Evolutionary conservation across 2,329 filamentous ascomycete genomes (phyloP).

Genomic region (Nemania serpens): DNA sequence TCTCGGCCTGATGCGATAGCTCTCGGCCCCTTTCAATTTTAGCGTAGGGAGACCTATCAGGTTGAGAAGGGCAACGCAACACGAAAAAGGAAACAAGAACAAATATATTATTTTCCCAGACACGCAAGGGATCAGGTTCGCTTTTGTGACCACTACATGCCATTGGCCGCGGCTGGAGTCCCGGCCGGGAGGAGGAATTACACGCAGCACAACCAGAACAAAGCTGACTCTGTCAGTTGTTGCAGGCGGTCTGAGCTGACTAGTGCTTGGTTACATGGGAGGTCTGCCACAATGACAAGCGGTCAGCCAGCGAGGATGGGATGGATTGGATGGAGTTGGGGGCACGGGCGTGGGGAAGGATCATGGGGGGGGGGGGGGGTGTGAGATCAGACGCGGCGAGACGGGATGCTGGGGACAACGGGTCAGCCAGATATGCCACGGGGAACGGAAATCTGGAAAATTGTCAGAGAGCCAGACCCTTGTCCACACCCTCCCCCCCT

Average conservation of each 20-base stretch:
- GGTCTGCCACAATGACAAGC: conserved; percentile 38
- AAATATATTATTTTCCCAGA: conserved; percentile 17
- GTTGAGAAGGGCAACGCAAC: background rate
- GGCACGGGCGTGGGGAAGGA: conserved; percentile 30
- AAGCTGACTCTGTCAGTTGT: conserved; percentile 37
- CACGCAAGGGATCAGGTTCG: conserved; percentile 13
- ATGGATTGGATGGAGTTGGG: conserved; percentile 25
- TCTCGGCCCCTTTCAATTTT: background rate
- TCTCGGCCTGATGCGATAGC: background rate
- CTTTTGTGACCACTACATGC: conserved; percentile 21
- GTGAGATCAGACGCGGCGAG: conserved; percentile 27
- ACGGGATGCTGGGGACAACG: conserved; percentile 20
- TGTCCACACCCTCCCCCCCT: conserved; percentile 20
- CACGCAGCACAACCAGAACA: conserved; percentile 28
- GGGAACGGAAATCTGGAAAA: conserved; percentile 31
- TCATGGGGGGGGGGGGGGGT: conserved; percentile 17
- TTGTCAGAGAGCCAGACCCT: conserved; percentile 28
- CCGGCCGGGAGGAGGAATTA: conserved; percentile 24
- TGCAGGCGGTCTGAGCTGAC: conserved; percentile 43
- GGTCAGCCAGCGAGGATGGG: conserved; percentile 37
- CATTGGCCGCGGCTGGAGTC: conserved; percentile 25
- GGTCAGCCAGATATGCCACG: conserved; percentile 26
- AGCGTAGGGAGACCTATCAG: background rate
- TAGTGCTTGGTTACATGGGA: conserved; percentile 35
- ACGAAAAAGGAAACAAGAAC: conserved; percentile 14